phyloP scores from a whole-genome alignment of 176 grass and related monocot species.

The Lolium multiflorum region DNA sequence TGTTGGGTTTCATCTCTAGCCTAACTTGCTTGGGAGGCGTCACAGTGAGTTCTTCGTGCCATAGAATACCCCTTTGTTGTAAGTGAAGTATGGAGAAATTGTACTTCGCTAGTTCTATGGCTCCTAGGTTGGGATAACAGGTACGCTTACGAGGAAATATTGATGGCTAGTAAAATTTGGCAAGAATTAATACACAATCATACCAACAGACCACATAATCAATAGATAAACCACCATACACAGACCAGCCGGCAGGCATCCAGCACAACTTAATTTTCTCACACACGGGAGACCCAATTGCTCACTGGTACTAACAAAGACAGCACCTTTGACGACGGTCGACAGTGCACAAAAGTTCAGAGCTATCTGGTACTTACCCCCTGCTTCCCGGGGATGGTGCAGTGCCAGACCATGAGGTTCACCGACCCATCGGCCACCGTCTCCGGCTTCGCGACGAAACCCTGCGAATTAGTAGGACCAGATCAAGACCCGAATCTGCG shows the following conservation, averaged over 20 bases:
- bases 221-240: background rate
- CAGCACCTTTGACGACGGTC: too few species aligned
- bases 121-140: background rate
- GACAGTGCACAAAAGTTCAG: too few species aligned
- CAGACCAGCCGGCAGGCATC: background rate
- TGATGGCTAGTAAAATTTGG: background rate
- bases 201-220: slow-evolving; percentile 2
- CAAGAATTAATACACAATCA: too few species aligned
- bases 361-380: slow-evolving; percentile 45
- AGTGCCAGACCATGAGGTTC: slow-evolving; percentile 75
- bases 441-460: slow-evolving; percentile 72
- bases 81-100: background rate
- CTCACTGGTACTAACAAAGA: background rate
- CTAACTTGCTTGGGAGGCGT: background rate
- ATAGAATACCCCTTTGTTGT: background rate
- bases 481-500: slow-evolving; percentile 40
- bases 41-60: too few species aligned
- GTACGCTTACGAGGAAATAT: background rate
- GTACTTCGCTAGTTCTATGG: background rate
- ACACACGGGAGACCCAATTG: background rate
- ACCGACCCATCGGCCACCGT: slow-evolving; percentile 56
- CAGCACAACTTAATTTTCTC: background rate
- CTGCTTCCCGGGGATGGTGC: slow-evolving; percentile 71
- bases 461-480: slow-evolving; percentile 36
- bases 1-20: background rate